Evolutionary conservation across 2,329 filamentous ascomycete species (phyloP).

Genomic region (Xylaria sp.): DNA sequence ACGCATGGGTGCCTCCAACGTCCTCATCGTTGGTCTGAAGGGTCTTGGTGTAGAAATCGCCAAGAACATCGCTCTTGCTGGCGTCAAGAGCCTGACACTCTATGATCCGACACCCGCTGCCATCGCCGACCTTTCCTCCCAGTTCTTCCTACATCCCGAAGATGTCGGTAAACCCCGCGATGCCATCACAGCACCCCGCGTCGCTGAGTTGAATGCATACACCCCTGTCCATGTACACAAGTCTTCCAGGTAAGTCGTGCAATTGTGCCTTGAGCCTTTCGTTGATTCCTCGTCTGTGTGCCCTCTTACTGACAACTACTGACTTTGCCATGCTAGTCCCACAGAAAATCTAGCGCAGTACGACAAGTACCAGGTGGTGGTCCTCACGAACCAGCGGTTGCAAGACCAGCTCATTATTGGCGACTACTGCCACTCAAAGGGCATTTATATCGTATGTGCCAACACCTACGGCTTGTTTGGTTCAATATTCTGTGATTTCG

Average conservation of each 20-base stretch:
- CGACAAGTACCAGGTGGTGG: slow-evolving; percentile 91
- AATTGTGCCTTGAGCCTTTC: slow-evolving; percentile 9
- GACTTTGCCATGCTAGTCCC: slow-evolving; percentile 62
- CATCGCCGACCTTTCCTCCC: slow-evolving; percentile 90
- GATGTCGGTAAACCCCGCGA: slow-evolving; percentile 95
- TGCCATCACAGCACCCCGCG: slow-evolving; percentile 83
- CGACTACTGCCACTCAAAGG: slow-evolving; percentile 93
- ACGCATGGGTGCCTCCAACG: slow-evolving; percentile 96
- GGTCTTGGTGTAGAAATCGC: slow-evolving; percentile 97
- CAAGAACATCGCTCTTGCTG: slow-evolving; percentile 97
- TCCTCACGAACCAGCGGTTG: slow-evolving; percentile 85
- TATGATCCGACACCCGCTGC: slow-evolving; percentile 87
- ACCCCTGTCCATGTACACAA: slow-evolving; percentile 86
- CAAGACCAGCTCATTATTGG: slow-evolving; percentile 84
- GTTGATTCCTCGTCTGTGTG: not conserved
- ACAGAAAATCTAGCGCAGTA: slow-evolving; percentile 81
- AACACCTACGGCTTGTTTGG: slow-evolving; percentile 96
- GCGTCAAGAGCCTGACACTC: slow-evolving; percentile 95
- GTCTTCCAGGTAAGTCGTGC: slow-evolving; percentile 59
- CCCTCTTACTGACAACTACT: slow-evolving; percentile 30
- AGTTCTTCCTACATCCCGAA: slow-evolving; percentile 91
- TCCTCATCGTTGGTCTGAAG: slow-evolving; percentile 90
- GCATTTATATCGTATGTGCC: slow-evolving; percentile 87
- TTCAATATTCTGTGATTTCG: slow-evolving; percentile 96
- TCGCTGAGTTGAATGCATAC: slow-evolving; percentile 96